Base-by-base conservation (phyloP, 257 asterid genomes). In the Buddleja alternifolia region DNA sequence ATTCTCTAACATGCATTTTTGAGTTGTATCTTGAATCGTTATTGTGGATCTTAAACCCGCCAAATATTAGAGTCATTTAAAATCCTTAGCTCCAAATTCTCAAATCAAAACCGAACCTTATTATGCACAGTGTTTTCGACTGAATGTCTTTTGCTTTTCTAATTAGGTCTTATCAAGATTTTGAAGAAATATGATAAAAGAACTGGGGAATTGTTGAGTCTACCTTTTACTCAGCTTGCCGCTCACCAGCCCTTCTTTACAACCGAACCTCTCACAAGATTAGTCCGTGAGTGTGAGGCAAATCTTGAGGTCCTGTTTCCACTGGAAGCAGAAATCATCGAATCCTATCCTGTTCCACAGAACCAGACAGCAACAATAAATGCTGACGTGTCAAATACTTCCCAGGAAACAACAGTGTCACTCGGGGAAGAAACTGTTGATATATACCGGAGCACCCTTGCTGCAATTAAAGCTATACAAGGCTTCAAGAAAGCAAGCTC, bases 111-210 rank as follows among this genome's bases (percentile, higher is more conserved):
- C 5, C 3, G 3, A 1, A 2, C 34, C 34, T 29, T 5, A 29
- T 29, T 29, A 5, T 29, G 34, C 34, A 1, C 34, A 1, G 3
- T 29, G 34, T 29, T 29, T 29, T 29, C 34, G 5, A 29, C 34
- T 29, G 5, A 58, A 52, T 60, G 19, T 51, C 50, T 63, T 19
- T 5, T 56, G 61, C 60, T 4, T 58, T 46, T 70, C 36, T 21
- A 3, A 10, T 6, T 29, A 94, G 99, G 97, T 50, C 90, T 94
- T 23, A 78, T 91, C 7, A 94, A 94, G 81, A 94, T 94, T 60
- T 54, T 94, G 87, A 94, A 94, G 89, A 94, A 94, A 75, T 91
- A 84, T 42, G 99, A 94, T 60, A 94, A 94, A 77, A 82, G 95
- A 70, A 94, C 98, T 0, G 97, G 98, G 20, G 91, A 77, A 69